phyloP scores from a whole-genome alignment of 441 rosid genomes.

The Corymbia citriodora region DNA sequence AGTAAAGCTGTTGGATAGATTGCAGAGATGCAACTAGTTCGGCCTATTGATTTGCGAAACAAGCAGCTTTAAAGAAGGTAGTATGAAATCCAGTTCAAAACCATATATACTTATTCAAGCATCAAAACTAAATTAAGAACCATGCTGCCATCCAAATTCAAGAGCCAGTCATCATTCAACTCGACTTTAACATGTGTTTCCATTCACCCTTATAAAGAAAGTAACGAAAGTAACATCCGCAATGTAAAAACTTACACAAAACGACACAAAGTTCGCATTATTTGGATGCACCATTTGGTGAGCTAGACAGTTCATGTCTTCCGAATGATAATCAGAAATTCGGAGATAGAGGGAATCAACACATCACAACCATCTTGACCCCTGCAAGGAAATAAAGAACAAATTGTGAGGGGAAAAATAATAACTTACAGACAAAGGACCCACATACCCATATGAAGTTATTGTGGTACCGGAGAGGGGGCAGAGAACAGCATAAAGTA shows the following conservation, averaged over 20 bases:
- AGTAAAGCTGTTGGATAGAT: background rate
- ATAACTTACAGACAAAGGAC: background rate
- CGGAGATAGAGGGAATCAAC: background rate
- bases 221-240: background rate
- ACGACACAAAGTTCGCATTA: background rate
- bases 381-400: background rate
- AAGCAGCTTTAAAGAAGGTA: background rate
- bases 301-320: background rate
- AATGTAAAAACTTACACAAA: background rate
- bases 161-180: background rate
- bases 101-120: background rate
- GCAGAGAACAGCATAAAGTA: background rate
- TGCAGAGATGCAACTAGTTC: background rate
- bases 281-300: background rate
- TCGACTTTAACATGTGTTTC: background rate
- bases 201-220: background rate
- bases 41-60: background rate
- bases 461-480: background rate
- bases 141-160: background rate
- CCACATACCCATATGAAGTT: background rate
- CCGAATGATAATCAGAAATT: background rate
- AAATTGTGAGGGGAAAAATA: background rate
- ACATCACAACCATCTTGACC: background rate
- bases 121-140: background rate
- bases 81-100: background rate